Percentiles rank a stretch among this genome's conserved stretches.
These are phyloP conservation scores for Aspergillus sp. DNA, from an alignment of 2,329 filamentous ascomycete species.

Conservation along the genomic window DNA sequence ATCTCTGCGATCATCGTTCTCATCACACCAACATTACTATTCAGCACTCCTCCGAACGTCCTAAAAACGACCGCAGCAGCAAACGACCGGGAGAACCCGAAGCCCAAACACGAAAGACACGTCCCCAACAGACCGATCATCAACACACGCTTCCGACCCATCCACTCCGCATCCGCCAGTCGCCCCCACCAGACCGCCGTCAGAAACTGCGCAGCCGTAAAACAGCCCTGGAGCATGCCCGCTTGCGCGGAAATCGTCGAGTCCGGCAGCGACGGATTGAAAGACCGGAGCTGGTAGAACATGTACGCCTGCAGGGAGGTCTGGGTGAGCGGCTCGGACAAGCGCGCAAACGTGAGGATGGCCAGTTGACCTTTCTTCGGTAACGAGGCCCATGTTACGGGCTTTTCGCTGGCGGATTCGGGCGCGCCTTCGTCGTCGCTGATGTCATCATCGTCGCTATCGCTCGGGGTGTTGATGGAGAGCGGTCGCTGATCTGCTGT, in stretches of 20 bases:
- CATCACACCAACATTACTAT: constrained; percentile 74
- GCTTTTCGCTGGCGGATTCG: constrained; percentile 33
- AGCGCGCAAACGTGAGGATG: constrained; percentile 72
- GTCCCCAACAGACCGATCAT: constrained; percentile 74
- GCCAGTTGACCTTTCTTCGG: constrained; percentile 75
- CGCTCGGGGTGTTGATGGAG: constrained; percentile 10
- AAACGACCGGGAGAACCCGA: constrained; percentile 68
- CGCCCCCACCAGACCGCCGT: constrained; percentile 83
- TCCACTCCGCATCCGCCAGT: constrained; percentile 61
- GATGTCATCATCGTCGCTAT: constrained; percentile 16
- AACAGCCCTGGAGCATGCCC: constrained; percentile 73
- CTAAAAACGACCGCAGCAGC: constrained; percentile 63
- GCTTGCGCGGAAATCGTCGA: constrained; percentile 72
- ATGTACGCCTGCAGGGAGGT: constrained; percentile 77
- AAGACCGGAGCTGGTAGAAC: constrained; percentile 85
- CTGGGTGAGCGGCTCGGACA: constrained; percentile 80
- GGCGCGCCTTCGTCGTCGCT: constrained; percentile 13
- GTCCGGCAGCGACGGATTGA: constrained; percentile 59
- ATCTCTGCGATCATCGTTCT: constrained; percentile 72
- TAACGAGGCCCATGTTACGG: constrained; percentile 68
- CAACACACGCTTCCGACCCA: constrained; percentile 75
- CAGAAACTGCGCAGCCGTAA: constrained; percentile 77
- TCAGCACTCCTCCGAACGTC: constrained; percentile 64
- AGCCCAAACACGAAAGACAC: constrained; percentile 63
- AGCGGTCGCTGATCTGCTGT: constrained; percentile 14